Evolutionary conservation across 148 eudicot genomes (phyloP), one percentile per base, ranked within the genome.

Genomic region (Chenopodium quinoa): DNA sequence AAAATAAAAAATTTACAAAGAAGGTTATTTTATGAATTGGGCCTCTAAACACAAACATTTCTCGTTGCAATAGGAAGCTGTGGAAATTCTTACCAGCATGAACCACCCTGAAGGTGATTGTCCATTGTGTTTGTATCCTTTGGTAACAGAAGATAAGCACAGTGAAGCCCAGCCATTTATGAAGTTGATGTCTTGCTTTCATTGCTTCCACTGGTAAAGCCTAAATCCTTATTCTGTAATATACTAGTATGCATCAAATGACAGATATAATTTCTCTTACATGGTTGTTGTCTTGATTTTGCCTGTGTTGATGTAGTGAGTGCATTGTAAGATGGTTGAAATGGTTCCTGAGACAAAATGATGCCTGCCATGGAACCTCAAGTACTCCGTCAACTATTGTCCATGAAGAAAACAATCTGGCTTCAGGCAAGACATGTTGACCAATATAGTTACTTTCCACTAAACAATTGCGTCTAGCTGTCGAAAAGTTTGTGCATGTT

Each of bases 151-250:
- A 75, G 89, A 88, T 82, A 86, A 85, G 34, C 76, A 83, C 23
- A 68, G 67, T 88, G 84, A 81, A 47, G 34, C 86, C 13, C 68
- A 75, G 82, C 91, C 96, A 40, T 95, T 92, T 85, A 95, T 95
- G 98, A 95, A 95, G 87, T 86, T 95, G 83, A 95, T 95, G 98
- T 95, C 98, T 73, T 95, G 98, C 90, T 95, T 89, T 77, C 98
- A 95, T 82, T 95, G 98, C 91, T 95, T 95, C 83, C 98, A 95
- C 84, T 85, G 98, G 98, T 93, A 82, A 89, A 40, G 66, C 22
- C 65, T 14, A 12, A 71, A 68, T 50, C 40, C 34, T 54, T 79
- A 79, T 76, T 52, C 44, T 69, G 29, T 76, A 22, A 34, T 40
- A 40, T 40, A 40, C 44, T 40, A 40, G 44, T 76, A 23, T 72